phyloP scores from a whole-genome alignment of 331 rosid genomes.

The Cucumis variabilis region DNA sequence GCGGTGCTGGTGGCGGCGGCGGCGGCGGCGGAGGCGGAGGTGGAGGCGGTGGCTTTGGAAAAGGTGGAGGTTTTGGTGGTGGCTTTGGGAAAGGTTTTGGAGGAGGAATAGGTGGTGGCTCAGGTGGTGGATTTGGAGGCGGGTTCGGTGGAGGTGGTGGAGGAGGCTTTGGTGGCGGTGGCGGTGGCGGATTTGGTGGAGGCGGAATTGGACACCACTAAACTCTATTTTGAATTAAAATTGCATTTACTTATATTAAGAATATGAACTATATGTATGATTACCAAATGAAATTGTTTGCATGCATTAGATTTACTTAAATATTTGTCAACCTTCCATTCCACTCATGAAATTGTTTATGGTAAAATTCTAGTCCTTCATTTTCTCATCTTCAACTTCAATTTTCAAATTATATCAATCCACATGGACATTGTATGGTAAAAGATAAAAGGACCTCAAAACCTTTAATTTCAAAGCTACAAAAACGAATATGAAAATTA shows the following conservation, averaged over 20 bases:
- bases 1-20: slow-evolving; percentile 33
- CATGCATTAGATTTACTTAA: not conserved
- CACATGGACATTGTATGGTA: not conserved
- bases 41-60: slow-evolving; percentile 32
- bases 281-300: not conserved
- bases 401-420: not conserved
- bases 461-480: too few relatives aligned
- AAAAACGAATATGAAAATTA: too few relatives aligned
- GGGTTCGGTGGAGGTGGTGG: slow-evolving; percentile 40
- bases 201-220: slow-evolving; percentile 57
- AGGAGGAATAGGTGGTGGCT: slow-evolving; percentile 17
- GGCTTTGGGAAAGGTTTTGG: slow-evolving; percentile 41
- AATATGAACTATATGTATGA: not conserved
- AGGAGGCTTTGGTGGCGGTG: slow-evolving; percentile 45
- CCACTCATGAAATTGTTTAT: not conserved
- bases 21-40: slow-evolving; percentile 41
- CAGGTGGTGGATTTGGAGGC: slow-evolving; percentile 31
- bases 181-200: slow-evolving; percentile 42
- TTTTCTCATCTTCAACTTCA: not conserved
- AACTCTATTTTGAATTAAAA: not conserved
- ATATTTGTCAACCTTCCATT: not conserved
- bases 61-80: slow-evolving; percentile 37
- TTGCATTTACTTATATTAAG: not conserved
- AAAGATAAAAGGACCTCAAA: not conserved
- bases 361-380: not conserved